Base-by-base conservation (phyloP, 2,329 filamentous ascomycete species). In the Gnomoniopsis smithogilvyi region DNA sequence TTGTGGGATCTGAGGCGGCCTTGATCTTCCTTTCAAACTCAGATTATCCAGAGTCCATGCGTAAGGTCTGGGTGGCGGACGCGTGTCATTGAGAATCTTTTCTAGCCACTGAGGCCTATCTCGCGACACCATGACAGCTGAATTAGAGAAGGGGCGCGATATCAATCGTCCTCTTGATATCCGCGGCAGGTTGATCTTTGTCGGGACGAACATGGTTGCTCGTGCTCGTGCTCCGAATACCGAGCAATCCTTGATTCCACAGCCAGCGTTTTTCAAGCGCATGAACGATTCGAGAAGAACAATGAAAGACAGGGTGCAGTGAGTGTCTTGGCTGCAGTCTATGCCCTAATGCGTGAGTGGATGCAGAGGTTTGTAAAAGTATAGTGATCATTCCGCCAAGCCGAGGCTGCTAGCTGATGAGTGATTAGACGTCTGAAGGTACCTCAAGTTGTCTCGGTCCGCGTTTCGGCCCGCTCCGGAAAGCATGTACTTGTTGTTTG, bases 31-130 rank as follows among this genome's bases (percentile, higher is more conserved):
- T 12, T 19, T 19, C 10, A 17, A 41, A 49, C 21, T 38, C 15
- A 67, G 43, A 56, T 67, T 67, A 12, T 58, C 45, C 30, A 61
- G 14, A 4, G 63, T 62, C 65, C 65, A 66, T 30, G 63, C 62
- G 51, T 64, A 67, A 4, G 63, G 54, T 54, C 45, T 62, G 8
- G 65, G 62, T 22, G 59, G 59, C 22, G 55, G 50, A 19, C 56
- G 41, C 12, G 26, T n/a, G 51, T 63, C 60, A 26, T 61, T 45
- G 47, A 64, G 46, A 26, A 62, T 55, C 14, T 45, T 36, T 21
- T 62, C 57, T n/a, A 63, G 59, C 64, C 63, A 66, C 41, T 34
- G 56, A n/a, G 61, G 63, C 34, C 24, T 46, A 30, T 48, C 48
- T n/a, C 33, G 54, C 45, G 36, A 49, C 19, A 51, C 45, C 36